These are phyloP conservation scores for Lactifluus rugatus DNA, from an alignment of 768 basidiomycete species.

Conservation along the genomic window DNA sequence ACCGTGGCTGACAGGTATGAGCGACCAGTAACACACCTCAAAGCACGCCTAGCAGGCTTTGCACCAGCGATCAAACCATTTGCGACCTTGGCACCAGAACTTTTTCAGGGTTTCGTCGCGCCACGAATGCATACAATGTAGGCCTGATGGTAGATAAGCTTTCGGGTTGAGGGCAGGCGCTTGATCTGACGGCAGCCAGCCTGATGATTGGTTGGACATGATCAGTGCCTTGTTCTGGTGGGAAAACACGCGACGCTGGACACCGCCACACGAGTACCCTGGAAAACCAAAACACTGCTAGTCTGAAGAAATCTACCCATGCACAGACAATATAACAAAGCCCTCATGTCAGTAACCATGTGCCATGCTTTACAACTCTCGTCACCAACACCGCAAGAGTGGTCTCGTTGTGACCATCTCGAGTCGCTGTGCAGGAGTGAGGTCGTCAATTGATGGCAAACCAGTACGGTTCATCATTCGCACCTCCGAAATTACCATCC, in stretches of 20 bases:
- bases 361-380: slow-evolving; percentile 1
- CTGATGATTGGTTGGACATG: background rate
- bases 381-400: slow-evolving; percentile 62
- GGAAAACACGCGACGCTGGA: background rate
- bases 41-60: background rate
- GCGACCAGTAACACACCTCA: background rate
- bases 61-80: background rate
- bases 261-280: background rate
- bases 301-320: background rate
- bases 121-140: background rate
- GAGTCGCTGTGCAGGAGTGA: slow-evolving; percentile 41
- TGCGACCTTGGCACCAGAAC: background rate
- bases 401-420: slow-evolving; percentile 64
- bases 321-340: background rate
- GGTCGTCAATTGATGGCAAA: background rate
- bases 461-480: slow-evolving; percentile 18
- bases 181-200: background rate
- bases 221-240: background rate
- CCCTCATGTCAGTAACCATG: background rate
- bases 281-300: background rate
- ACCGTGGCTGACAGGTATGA: background rate
- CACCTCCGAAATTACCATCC: slow-evolving; percentile 66
- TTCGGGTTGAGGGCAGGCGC: background rate
- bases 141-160: background rate
- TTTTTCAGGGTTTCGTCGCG: background rate